phyloP scores from a whole-genome alignment of 139 green algal species.

The Chlamydomonas urium region DNA sequence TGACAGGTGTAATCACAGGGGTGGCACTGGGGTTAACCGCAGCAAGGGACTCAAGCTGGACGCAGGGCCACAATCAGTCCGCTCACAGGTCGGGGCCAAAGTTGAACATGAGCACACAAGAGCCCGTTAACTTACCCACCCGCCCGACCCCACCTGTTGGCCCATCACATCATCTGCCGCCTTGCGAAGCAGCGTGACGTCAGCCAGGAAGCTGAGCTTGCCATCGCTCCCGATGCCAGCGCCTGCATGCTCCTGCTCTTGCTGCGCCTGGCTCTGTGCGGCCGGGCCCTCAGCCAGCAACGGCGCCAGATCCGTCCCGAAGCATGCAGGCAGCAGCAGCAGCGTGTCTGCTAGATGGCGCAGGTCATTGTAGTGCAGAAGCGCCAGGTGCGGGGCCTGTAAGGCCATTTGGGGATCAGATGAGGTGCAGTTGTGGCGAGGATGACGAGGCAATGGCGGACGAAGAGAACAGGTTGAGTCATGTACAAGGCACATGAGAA shows the following conservation, averaged over 20 bases:
- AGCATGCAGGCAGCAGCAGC: not conserved
- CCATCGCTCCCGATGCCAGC: not conserved
- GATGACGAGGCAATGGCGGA: too few species aligned
- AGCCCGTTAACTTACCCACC: too few species aligned
- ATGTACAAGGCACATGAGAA: too few species aligned
- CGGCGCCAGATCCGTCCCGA: not conserved
- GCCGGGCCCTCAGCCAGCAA: not conserved
- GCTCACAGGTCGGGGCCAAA: too few species aligned
- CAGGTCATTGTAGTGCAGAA: conserved; percentile 17
- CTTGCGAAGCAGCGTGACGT: conserved; percentile 17
- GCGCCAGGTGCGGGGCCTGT: conserved; percentile 4
- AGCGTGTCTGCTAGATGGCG: conserved; percentile 5
- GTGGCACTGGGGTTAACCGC: too few species aligned
- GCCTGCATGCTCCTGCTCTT: not conserved
- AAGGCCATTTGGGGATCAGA: too few species aligned
- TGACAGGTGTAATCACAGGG: too few species aligned
- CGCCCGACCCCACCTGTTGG: conserved; percentile 10
- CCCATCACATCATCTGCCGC: conserved; percentile 13
- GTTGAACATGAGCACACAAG: too few species aligned
- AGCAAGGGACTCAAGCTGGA: too few species aligned
- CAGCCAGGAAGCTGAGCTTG: conserved; percentile 10
- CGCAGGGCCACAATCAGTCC: too few species aligned
- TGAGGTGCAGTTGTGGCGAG: too few species aligned
- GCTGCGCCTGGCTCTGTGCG: not conserved
- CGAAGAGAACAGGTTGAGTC: too few species aligned